A percentile compares a stretch with the other conserved stretches of the same genome.
These are phyloP conservation scores for Sclerotinia nivalis DNA, from an alignment of 2,329 filamentous ascomycete species.

Conservation along the genomic window DNA sequence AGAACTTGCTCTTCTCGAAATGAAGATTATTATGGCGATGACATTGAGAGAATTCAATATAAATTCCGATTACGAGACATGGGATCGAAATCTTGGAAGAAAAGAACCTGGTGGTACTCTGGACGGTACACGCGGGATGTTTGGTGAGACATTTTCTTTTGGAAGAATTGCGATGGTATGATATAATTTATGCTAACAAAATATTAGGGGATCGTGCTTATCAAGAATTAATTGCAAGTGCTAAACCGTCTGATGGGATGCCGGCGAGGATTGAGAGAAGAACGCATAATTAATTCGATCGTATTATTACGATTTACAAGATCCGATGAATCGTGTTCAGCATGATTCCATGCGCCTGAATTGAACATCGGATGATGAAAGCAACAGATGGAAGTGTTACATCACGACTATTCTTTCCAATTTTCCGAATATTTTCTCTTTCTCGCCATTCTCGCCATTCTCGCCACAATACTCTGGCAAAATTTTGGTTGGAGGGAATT, in stretches of 20 bases:
- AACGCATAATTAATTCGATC: slow-evolving; percentile 13
- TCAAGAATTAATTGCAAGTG: slow-evolving; percentile 29
- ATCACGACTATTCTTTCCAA: neutral
- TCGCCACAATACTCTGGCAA: neutral
- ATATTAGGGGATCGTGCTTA: slow-evolving; percentile 25
- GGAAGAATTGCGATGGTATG: neutral
- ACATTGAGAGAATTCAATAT: slow-evolving; percentile 24
- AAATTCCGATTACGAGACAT: slow-evolving; percentile 26
- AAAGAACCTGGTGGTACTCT: slow-evolving; percentile 28
- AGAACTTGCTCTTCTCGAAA: slow-evolving; percentile 52
- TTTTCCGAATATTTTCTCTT: neutral
- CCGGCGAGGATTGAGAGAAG: slow-evolving; percentile 24
- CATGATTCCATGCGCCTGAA: neutral
- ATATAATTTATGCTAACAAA: neutral
- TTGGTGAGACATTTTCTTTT: slow-evolving; percentile 18
- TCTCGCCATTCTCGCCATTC: too few relatives aligned
- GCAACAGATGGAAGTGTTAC: neutral
- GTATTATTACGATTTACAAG: neutral
- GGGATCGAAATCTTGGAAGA: slow-evolving; percentile 27
- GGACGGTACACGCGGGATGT: slow-evolving; percentile 28
- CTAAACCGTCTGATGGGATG: slow-evolving; percentile 33
- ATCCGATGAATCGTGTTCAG: neutral
- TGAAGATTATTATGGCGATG: slow-evolving; percentile 50
- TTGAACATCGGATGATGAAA: neutral
- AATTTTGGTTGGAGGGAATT: slow-evolving; percentile 1